These are phyloP conservation scores for Pseudonitzschia delicatissima DNA, from an alignment of 108 stramenopile species.

Conservation along the genomic window DNA sequence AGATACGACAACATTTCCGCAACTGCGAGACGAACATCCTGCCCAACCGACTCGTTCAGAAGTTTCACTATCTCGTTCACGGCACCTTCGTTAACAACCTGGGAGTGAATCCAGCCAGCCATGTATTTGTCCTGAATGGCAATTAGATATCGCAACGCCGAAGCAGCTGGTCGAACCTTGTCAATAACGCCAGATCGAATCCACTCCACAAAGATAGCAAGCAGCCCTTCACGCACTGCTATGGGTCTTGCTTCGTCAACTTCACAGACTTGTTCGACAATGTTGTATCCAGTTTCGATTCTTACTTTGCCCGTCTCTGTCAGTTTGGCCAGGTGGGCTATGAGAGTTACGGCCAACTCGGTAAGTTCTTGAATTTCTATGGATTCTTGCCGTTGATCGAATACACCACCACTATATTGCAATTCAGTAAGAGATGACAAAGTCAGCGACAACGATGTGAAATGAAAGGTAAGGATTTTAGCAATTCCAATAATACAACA, in stretches of 20 bases:
- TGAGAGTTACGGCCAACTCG: constrained; percentile 49
- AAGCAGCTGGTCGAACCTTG: constrained; percentile 43
- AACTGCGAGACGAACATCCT: constrained; percentile 48
- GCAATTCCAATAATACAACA: background rate
- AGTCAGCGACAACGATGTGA: background rate
- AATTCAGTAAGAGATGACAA: background rate
- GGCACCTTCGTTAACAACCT: constrained; percentile 63
- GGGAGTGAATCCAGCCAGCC: constrained; percentile 76
- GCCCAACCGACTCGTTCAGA: constrained; percentile 31
- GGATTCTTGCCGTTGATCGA: constrained; percentile 42
- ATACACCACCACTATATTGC: constrained; percentile 14
- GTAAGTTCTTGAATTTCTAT: constrained; percentile 45
- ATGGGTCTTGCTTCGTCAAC: constrained; percentile 49
- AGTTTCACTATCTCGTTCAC: constrained; percentile 48
- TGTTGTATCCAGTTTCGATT: constrained; percentile 25
- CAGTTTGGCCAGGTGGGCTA: constrained; percentile 38
- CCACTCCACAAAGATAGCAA: constrained; percentile 53
- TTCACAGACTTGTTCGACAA: constrained; percentile 60
- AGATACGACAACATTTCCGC: constrained; percentile 56
- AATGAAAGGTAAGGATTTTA: background rate
- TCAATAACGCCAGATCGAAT: constrained; percentile 41
- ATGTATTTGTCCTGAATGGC: constrained; percentile 55
- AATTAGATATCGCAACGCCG: constrained; percentile 48
- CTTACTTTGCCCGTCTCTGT: constrained; percentile 3
- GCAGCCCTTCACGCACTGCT: constrained; percentile 57